phyloP scores from a whole-genome alignment of 306 rosid species.

The Castanea mollissima region DNA sequence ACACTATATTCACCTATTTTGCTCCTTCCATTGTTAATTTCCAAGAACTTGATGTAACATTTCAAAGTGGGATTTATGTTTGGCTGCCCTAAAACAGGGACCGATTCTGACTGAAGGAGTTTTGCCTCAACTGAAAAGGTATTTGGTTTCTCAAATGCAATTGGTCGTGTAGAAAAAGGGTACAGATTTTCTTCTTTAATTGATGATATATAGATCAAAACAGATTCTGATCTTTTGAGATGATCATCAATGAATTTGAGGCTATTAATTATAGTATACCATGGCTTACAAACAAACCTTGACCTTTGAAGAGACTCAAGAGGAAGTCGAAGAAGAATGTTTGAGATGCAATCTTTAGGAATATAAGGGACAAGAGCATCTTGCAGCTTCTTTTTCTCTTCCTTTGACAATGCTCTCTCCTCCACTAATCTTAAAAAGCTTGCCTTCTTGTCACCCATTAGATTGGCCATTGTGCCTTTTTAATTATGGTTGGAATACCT shows the following conservation, averaged over 20 bases:
- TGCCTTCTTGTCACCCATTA: conserved; percentile 18
- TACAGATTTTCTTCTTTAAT: not conserved
- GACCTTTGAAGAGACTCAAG: conserved; percentile 39
- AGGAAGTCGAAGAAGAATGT: conserved; percentile 51
- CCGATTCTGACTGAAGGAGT: conserved; percentile 17
- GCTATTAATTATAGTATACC: conserved; percentile 35
- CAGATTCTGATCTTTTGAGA: conserved; percentile 39
- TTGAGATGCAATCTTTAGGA: conserved; percentile 40
- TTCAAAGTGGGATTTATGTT: not conserved
- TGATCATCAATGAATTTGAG: conserved; percentile 35
- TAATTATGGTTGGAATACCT: conserved; percentile 2
- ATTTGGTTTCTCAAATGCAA: conserved; percentile 12
- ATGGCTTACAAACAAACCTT: conserved; percentile 49
- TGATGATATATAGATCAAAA: conserved; percentile 39
- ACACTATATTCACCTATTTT: conserved; percentile 32
- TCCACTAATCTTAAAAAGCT: conserved; percentile 29
- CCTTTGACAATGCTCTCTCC: conserved; percentile 27
- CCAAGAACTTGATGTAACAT: conserved; percentile 31
- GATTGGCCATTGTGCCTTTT: conserved; percentile 19
- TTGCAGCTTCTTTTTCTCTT: conserved; percentile 33
- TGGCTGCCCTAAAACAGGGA: conserved; percentile 25
- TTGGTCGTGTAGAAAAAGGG: conserved; percentile 1
- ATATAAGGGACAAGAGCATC: conserved; percentile 34
- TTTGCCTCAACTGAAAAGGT: conserved; percentile 38
- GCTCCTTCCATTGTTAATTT: conserved; percentile 23